Conservation (phyloP, 2,329 filamentous ascomycete genomes). For the Daldinia eschscholtzii region DNA sequence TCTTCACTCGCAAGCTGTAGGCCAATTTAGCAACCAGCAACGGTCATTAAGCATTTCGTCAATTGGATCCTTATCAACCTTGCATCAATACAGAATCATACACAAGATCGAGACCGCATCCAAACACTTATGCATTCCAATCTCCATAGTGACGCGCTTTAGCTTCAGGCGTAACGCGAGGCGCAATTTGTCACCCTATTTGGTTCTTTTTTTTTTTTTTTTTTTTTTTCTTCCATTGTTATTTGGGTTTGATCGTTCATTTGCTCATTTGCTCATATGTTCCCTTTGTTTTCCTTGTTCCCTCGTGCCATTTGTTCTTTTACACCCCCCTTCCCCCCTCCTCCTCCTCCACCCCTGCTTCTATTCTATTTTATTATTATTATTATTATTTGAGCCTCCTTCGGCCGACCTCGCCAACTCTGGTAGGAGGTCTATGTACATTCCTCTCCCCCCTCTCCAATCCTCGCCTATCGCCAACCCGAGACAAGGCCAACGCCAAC, state of each 20-base stretch:
- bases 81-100: slow-evolving; percentile 11
- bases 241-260: not conserved
- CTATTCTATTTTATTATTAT: no score
- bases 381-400: slow-evolving; percentile 37
- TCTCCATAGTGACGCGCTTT: slow-evolving; percentile 43
- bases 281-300: no score
- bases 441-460: not conserved
- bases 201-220: not conserved
- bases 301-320: not conserved
- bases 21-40: no score
- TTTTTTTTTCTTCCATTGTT: not conserved
- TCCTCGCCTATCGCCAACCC: slow-evolving; percentile 28
- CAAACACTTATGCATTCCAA: slow-evolving; percentile 5
- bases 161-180: slow-evolving; percentile 43
- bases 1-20: not conserved
- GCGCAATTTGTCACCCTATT: slow-evolving; percentile 38
- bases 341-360: slow-evolving; percentile 9
- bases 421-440: no score
- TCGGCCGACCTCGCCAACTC: slow-evolving; percentile 20
- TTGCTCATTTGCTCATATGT: not conserved
- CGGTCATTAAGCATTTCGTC: not conserved
- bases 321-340: slow-evolving; percentile 7
- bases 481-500: slow-evolving; percentile 28
- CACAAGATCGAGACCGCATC: slow-evolving; percentile 31
- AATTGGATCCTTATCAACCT: slow-evolving; percentile 1